Conservation (phyloP, 2,329 filamentous ascomycete species). For the Cercospora janseana region DNA sequence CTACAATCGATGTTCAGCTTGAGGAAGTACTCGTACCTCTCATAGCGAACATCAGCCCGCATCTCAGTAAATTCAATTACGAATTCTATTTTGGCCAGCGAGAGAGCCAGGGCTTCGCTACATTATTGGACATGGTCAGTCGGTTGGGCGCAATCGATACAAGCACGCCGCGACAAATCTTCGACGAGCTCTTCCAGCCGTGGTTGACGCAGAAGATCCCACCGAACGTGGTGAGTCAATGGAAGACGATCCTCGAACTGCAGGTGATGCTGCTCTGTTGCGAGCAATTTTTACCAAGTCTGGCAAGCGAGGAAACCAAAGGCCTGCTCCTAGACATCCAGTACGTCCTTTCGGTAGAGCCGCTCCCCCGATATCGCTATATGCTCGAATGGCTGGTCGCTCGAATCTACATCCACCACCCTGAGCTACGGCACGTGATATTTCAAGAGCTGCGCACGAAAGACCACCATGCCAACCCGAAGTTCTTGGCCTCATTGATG, state of each 20-base stretch:
- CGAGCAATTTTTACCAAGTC: constrained; percentile 37
- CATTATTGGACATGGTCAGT: constrained; percentile 47
- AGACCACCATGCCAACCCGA: constrained; percentile 49
- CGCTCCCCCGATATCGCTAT: constrained; percentile 49
- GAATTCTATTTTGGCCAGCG: constrained; percentile 46
- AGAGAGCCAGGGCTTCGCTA: constrained; percentile 46
- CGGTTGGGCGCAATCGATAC: constrained; percentile 35
- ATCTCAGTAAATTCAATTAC: constrained; percentile 36
- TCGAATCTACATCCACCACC: constrained; percentile 42
- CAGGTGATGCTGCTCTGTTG: constrained; percentile 47
- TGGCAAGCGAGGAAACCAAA: constrained; percentile 28
- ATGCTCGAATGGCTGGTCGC: constrained; percentile 51
- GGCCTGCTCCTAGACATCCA: constrained; percentile 41
- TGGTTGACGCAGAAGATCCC: constrained; percentile 47
- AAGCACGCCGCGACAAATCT: constrained; percentile 27
- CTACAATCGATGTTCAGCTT: constrained; percentile 47
- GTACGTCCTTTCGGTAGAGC: constrained; percentile 46
- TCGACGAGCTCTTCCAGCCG: constrained; percentile 41
- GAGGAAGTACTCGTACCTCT: constrained; percentile 43
- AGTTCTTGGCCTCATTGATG: constrained; percentile 49
- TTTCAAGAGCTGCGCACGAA: constrained; percentile 40
- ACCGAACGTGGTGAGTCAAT: constrained; percentile 46
- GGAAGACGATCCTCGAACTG: constrained; percentile 51
- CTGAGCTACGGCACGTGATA: constrained; percentile 36
- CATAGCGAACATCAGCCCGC: constrained; percentile 34